Percentiles rank a stretch among this genome's conserved stretches.
phyloP scores from a whole-genome alignment of 1,139 yeast species.

The Hyphopichia fennica region DNA sequence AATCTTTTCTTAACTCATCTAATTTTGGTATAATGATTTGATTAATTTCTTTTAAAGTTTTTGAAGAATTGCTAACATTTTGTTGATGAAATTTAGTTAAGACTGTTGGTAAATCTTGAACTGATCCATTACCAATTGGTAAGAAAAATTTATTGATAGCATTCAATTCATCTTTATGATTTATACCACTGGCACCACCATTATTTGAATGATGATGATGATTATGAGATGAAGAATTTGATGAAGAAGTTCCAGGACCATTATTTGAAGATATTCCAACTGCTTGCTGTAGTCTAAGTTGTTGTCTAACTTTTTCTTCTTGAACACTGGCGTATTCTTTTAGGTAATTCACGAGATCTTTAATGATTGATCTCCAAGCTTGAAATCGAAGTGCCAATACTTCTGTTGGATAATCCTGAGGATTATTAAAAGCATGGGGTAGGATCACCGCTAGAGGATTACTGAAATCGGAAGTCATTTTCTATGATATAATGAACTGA shows the following conservation, averaged over 20 bases:
- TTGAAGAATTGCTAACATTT: conserved; percentile 64
- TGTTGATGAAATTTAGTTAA: conserved; percentile 73
- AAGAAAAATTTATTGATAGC: conserved; percentile 55
- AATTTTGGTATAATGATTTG: conserved; percentile 74
- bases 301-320: conserved; percentile 85
- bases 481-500: too few species aligned
- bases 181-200: too few species aligned
- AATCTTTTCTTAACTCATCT: conserved; percentile 81
- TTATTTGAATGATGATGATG: conserved; percentile 10
- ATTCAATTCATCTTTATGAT: conserved; percentile 28
- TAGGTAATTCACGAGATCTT: conserved; percentile 71
- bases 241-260: conserved; percentile 1
- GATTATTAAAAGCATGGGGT: conserved; percentile 34
- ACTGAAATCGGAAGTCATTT: conserved; percentile 17
- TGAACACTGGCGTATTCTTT: conserved; percentile 81
- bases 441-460: conserved; percentile 41
- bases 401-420: conserved; percentile 70
- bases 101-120: conserved; percentile 79
- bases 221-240: background rate
- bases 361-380: conserved; percentile 82
- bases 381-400: conserved; percentile 78
- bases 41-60: conserved; percentile 70
- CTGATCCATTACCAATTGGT: conserved; percentile 77
- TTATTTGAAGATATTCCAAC: conserved; percentile 39
- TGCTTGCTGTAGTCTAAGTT: conserved; percentile 77